Conservation (phyloP, 2,329 filamentous ascomycete genomes). For the Zymoseptoria passerinii region DNA sequence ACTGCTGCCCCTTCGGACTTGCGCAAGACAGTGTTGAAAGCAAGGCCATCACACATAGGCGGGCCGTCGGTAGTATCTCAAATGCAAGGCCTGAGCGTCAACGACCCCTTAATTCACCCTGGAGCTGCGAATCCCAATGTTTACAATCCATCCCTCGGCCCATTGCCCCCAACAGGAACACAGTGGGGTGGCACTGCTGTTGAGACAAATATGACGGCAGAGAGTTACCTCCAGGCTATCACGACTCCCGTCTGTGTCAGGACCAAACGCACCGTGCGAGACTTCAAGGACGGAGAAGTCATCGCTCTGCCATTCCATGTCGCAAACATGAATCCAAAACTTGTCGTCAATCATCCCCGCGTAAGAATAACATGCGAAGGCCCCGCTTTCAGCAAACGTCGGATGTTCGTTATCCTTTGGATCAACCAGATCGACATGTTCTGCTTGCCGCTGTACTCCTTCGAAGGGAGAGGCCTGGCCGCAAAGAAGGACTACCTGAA, state of each 20-base stretch:
- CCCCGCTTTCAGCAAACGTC: conserved; percentile 12
- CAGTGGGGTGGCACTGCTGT: neutral
- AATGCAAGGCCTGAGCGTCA: neutral
- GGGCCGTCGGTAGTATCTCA: neutral
- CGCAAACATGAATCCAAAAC: conserved; percentile 12
- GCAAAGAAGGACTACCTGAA: neutral
- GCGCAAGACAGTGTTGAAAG: neutral
- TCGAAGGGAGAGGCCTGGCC: neutral
- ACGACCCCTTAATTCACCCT: neutral
- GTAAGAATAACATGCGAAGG: conserved; percentile 5
- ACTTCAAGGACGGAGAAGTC: conserved; percentile 13
- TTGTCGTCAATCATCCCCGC: neutral
- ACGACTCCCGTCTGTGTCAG: neutral
- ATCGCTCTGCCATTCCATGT: conserved; percentile 13
- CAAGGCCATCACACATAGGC: neutral
- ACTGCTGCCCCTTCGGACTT: neutral
- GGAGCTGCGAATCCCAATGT: neutral
- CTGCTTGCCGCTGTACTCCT: conserved; percentile 13
- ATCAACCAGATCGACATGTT: conserved; percentile 7
- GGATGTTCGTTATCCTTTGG: conserved; percentile 15
- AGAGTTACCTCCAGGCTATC: neutral
- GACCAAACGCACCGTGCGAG: conserved; percentile 1
- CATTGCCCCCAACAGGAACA: neutral
- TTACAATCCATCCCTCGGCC: neutral
- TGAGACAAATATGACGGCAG: neutral